Evolutionary conservation across 257 asterid species (phyloP).

Genomic region (Solanum paucissectum): DNA sequence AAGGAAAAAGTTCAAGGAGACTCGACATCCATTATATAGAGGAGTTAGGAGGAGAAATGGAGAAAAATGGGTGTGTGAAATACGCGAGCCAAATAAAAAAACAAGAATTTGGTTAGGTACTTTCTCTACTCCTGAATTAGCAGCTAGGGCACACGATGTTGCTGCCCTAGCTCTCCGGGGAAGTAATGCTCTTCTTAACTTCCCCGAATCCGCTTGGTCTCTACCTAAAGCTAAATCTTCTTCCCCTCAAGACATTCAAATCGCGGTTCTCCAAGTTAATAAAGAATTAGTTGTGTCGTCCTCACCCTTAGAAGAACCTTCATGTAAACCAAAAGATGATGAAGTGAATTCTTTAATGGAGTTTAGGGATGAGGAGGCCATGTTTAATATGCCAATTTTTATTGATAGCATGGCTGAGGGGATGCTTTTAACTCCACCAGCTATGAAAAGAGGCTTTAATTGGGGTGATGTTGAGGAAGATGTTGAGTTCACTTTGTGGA

Average conservation of each 20-base stretch:
- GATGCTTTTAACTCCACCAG: slow-evolving; percentile 64
- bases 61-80: slow-evolving; percentile 58
- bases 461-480: slow-evolving; percentile 29
- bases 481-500: slow-evolving; percentile 40
- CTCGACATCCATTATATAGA: slow-evolving; percentile 54
- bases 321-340: not conserved
- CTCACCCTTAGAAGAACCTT: not conserved
- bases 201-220: slow-evolving; percentile 10
- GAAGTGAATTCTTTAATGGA: not conserved
- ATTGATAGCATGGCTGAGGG: slow-evolving; percentile 84
- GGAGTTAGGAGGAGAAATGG: slow-evolving; percentile 40
- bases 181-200: slow-evolving; percentile 15
- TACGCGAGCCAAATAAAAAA: slow-evolving; percentile 27
- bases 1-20: slow-evolving; percentile 47
- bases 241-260: slow-evolving; percentile 24
- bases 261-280: slow-evolving; percentile 20
- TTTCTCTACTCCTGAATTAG: slow-evolving; percentile 32
- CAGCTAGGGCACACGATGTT: slow-evolving; percentile 46
- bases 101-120: slow-evolving; percentile 43
- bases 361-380: slow-evolving; percentile 55
- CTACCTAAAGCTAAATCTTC: slow-evolving; percentile 18
- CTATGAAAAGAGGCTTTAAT: slow-evolving; percentile 46
- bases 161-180: slow-evolving; percentile 42
- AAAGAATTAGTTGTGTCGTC: not conserved
- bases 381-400: slow-evolving; percentile 60